Percentiles rank a stretch among this genome's conserved stretches.
phyloP scores from a whole-genome alignment of 805 yeast genomes.

The Candida stauntonica region DNA sequence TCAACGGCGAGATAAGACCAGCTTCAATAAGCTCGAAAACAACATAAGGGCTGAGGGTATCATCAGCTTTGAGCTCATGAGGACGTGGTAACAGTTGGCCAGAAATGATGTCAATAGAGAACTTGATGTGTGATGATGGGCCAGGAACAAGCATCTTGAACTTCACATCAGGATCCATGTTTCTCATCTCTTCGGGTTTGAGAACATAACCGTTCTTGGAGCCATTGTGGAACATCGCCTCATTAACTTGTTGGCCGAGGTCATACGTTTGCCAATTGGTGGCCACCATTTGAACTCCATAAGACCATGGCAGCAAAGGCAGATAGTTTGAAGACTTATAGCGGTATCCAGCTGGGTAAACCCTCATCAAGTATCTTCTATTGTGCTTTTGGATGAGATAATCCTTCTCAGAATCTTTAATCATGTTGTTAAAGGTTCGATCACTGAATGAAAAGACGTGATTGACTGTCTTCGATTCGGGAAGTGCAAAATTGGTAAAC shows the following conservation, averaged over 20 bases:
- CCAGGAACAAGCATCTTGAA: slow-evolving; percentile 12
- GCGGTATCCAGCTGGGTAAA: slow-evolving; percentile 81
- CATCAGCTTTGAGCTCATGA: slow-evolving; percentile 41
- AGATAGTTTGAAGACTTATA: slow-evolving; percentile 75
- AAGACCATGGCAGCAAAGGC: slow-evolving; percentile 76
- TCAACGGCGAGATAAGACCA: slow-evolving; percentile 16
- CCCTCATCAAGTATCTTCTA: slow-evolving; percentile 66
- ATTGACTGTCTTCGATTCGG: slow-evolving; percentile 74
- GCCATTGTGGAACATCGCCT: slow-evolving; percentile 67
- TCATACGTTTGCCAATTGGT: slow-evolving; percentile 96
- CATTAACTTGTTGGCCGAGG: slow-evolving; percentile 81
- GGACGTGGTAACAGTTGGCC: slow-evolving; percentile 85
- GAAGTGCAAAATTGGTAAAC: slow-evolving; percentile 77
- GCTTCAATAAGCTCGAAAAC: slow-evolving; percentile 56
- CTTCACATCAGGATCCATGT: slow-evolving; percentile 22
- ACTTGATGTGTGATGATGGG: slow-evolving; percentile 13
- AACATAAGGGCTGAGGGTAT: slow-evolving; percentile 56
- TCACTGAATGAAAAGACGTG: slow-evolving; percentile 90
- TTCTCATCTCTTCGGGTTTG: slow-evolving; percentile 54
- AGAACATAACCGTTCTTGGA: slow-evolving; percentile 69
- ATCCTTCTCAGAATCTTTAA: slow-evolving; percentile 53
- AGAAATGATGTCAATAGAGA: slow-evolving; percentile 53
- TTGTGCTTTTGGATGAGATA: slow-evolving; percentile 73
- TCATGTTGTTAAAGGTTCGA: slow-evolving; percentile 55
- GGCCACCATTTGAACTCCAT: slow-evolving; percentile 93